Evolutionary conservation across 148 eudicot species (phyloP), one percentile per base, ranked within the genome.

Genomic region (Fagopyrum tataricum): DNA sequence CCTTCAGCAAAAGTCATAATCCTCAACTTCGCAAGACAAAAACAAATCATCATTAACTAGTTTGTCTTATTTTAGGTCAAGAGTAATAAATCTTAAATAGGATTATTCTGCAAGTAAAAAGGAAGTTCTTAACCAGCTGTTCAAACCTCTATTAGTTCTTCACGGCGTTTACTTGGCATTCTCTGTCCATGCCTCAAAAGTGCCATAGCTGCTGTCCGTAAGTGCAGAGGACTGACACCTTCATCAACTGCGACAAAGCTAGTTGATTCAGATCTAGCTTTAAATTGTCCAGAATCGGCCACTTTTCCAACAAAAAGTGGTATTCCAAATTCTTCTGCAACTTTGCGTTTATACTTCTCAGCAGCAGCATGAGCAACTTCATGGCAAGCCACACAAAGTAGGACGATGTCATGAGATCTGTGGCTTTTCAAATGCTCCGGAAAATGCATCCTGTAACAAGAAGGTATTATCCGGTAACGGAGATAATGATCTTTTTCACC

Each of bases 381-480:
- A 81, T 95, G 99, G 78, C 99, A 95, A 76, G 92, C 99, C 58
- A 95, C 99, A 77, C 99, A 95, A 75, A 95, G 82, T 70, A 95
- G 83, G 79, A 95, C 99, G 78, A 95, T 95, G 80, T 95, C 99
- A 87, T 95, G 99, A 79, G 99, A 95, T 31, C 97, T 89, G 64
- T 95, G 99, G 74, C 99, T 95, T 85, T 95, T 95, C 78, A 95
- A 87, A 78, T 90, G 99, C 85, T 95, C 99, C 1, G 97, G 99
- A 73, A 95, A 95, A 85, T 95, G 97, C 79, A 95, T 77, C 84
- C 99, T 87, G 88, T 95, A 95, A 84, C 99, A 95, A 43, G 99
- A 95, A 8, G 99, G 99, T 67, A 95, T 95, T 72, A 95, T 89
- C 80, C 99, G 83, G 75, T 95, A 95, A 23, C 99, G 89, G 77